These are phyloP conservation scores for Carex arenaria DNA, from an alignment of 202 grass and related monocot species.

Conservation along the genomic window DNA sequence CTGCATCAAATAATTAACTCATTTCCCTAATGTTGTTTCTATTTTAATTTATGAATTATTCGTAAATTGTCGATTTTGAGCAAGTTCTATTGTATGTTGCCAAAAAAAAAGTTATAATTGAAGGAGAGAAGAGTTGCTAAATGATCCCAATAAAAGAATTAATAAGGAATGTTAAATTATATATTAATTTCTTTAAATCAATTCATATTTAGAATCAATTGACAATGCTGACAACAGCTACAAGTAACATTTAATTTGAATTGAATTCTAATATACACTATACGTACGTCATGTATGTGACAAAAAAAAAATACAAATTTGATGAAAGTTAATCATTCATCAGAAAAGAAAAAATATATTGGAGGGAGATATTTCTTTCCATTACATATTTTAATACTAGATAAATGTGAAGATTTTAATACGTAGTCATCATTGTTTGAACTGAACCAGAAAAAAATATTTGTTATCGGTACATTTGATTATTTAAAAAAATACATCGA, in stretches of 20 bases:
- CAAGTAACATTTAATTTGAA: neutral
- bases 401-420: too few relatives aligned
- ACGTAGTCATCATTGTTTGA: too few relatives aligned
- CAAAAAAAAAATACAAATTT: neutral
- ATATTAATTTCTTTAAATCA: neutral
- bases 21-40: neutral
- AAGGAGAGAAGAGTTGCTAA: slow-evolving; percentile 67
- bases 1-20: too few relatives aligned
- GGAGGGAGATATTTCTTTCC: too few relatives aligned
- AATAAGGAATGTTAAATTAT: slow-evolving; percentile 37
- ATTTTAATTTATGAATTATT: slow-evolving; percentile 4
- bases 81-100: slow-evolving; percentile 82
- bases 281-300: neutral
- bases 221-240: neutral
- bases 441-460: too few relatives aligned
- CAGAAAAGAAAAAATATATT: too few relatives aligned
- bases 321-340: neutral
- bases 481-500: too few relatives aligned
- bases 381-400: too few relatives aligned
- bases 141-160: slow-evolving; percentile 56
- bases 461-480: too few relatives aligned
- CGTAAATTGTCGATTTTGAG: slow-evolving; percentile 28
- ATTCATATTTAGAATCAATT: neutral
- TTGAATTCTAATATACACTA: neutral
- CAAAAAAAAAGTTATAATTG: slow-evolving; percentile 61